phyloP scores from a whole-genome alignment of 2,329 filamentous ascomycete genomes.

The Colletotrichum agaves region DNA sequence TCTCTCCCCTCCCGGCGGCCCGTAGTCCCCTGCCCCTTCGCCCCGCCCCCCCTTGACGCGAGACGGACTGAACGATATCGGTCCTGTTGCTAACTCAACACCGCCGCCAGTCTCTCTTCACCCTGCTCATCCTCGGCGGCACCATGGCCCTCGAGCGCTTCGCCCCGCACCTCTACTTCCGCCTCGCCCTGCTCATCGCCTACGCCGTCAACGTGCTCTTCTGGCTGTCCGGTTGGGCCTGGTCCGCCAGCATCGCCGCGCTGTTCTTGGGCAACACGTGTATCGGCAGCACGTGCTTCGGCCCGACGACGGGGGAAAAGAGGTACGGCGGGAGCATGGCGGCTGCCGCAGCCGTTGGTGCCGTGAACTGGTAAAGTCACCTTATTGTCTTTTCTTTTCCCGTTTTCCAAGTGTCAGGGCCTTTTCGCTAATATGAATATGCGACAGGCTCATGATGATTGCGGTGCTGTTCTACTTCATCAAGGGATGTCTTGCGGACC shows the following conservation, averaged over 20 bases:
- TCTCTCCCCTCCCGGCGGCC: no score
- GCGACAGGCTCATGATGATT: conserved; percentile 50
- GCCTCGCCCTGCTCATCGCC: conserved; percentile 49
- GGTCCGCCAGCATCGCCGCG: conserved; percentile 51
- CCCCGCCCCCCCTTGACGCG: no score
- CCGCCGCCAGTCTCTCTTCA: conserved; percentile 51
- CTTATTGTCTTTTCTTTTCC: neutral
- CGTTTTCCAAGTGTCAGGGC: neutral
- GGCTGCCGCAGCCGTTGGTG: conserved; percentile 54
- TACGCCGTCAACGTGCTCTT: conserved; percentile 54
- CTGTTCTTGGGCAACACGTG: conserved; percentile 39
- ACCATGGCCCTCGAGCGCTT: conserved; percentile 50
- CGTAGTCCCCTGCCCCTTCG: no score
- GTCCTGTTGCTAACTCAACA: conserved; percentile 17
- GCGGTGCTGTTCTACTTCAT: conserved; percentile 53
- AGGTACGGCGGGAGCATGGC: conserved; percentile 47
- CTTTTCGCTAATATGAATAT: neutral
- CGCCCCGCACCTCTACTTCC: conserved; percentile 51
- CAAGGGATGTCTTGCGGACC: conserved; percentile 45
- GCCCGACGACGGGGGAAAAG: conserved; percentile 35
- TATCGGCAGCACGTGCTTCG: conserved; percentile 40
- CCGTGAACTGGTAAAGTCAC: conserved; percentile 50
- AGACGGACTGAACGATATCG: neutral
- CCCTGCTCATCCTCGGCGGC: conserved; percentile 53
- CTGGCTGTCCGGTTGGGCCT: conserved; percentile 57